phyloP scores from a whole-genome alignment of 192 early-diverging fungal species.

The Umbelopsis ramanniana region DNA sequence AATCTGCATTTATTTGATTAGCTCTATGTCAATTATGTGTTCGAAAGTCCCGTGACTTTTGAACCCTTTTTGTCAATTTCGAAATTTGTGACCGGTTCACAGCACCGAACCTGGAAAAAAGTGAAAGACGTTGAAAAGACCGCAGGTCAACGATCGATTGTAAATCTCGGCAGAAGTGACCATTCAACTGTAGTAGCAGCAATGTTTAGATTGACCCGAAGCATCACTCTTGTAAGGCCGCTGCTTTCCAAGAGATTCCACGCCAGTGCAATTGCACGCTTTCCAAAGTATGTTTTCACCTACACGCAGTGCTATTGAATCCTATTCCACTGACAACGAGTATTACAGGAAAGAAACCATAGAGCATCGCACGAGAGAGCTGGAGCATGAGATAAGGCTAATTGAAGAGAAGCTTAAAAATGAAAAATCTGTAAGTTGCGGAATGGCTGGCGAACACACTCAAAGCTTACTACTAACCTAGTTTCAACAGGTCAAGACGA shows the following conservation, averaged over 20 bases:
- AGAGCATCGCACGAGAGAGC: conserved; percentile 1
- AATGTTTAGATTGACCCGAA: conserved; percentile 3
- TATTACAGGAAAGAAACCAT: background rate
- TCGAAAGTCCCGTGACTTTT: too few relatives aligned
- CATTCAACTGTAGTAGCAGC: background rate
- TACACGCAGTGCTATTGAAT: background rate
- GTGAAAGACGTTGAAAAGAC: background rate
- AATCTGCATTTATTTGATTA: too few relatives aligned
- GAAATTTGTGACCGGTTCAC: too few relatives aligned
- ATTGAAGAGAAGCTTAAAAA: conserved; percentile 4
- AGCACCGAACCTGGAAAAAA: background rate
- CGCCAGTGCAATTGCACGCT: background rate
- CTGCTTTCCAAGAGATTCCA: background rate
- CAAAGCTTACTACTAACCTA: background rate
- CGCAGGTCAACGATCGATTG: background rate
- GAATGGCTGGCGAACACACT: background rate
- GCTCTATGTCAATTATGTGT: too few relatives aligned
- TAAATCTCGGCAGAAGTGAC: background rate
- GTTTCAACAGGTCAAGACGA: background rate
- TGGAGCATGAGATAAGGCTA: background rate
- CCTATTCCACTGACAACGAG: background rate
- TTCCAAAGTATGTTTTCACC: background rate
- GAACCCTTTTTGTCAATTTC: too few relatives aligned
- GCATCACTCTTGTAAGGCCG: background rate
- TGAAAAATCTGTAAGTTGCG: background rate